These are phyloP conservation scores for Arthrinium phaeospermum DNA, from an alignment of 2,329 filamentous ascomycete species.

Conservation along the genomic window DNA sequence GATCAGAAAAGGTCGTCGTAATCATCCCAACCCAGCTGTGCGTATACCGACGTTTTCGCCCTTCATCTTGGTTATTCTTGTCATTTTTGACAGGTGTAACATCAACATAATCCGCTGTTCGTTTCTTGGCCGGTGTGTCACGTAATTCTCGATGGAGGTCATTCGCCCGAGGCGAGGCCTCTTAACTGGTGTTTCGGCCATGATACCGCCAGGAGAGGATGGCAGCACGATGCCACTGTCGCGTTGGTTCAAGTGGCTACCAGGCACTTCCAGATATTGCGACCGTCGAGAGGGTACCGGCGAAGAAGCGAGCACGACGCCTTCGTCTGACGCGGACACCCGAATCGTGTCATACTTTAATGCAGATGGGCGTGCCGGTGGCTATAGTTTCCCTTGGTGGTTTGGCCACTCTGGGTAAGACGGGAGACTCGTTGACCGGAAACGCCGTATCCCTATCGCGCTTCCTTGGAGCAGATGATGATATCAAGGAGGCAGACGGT, in stretches of 20 bases:
- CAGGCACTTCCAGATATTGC: conserved; percentile 26
- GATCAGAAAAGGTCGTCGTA: conserved; percentile 44
- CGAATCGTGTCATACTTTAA: conserved; percentile 29
- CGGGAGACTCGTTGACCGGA: conserved; percentile 37
- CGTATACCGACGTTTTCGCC: conserved; percentile 54
- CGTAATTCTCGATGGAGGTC: conserved; percentile 29
- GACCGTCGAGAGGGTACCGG: conserved; percentile 34
- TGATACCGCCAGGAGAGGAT: conserved; percentile 34
- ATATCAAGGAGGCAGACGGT: conserved; percentile 45
- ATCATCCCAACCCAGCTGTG: conserved; percentile 63
- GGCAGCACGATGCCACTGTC: conserved; percentile 39
- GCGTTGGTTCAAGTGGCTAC: conserved; percentile 27
- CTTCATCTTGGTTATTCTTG: conserved; percentile 25
- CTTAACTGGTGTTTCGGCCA: conserved; percentile 47
- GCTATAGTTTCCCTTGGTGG: conserved; percentile 29
- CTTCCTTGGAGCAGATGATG: conserved; percentile 48
- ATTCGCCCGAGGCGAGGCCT: conserved; percentile 20
- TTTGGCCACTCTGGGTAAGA: conserved; percentile 33
- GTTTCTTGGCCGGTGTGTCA: conserved; percentile 35
- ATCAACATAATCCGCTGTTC: conserved; percentile 10
- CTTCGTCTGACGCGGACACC: conserved; percentile 33
- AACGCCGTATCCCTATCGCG: conserved; percentile 41
- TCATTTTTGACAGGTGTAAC: conserved; percentile 20
- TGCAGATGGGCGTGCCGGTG: conserved; percentile 31
- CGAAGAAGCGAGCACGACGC: conserved; percentile 37